Evolutionary conservation across 495 filamentous ascomycete genomes (phyloP), one percentile per base, ranked within the genome.

Genomic region (Aspergillus carlsbadensis): DNA sequence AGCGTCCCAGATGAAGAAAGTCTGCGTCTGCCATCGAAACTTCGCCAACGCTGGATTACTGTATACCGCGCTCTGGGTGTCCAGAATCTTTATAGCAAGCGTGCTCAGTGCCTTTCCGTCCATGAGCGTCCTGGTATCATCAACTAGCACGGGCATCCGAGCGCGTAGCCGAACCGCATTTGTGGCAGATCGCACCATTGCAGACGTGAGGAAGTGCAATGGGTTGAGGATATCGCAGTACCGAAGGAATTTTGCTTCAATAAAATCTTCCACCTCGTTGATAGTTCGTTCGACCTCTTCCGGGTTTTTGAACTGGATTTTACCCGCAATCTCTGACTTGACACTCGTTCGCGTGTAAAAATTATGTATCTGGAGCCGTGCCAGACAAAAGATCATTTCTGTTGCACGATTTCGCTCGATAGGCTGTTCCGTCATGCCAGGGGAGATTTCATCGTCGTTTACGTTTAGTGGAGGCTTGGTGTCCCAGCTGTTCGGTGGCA

Each of bases 381-480:
- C 82, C 14, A 94, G 70, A 52, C 82, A 85, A 62, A 93, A 92
- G 1, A 88, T 87, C 85, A 91, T 88, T 52, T 93, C 88, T 3
- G 89, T 90, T 0, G 81, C 77, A 15, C 84, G 84, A 21, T 64
- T 66, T 29, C 84, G 78, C 33, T 84, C 76, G 6, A 31, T n/a
- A 1, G 57, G 57, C 10, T 26, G 34, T 21, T 64, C 39, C 11
- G 56, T 56, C 63, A 68, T 68, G 2, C 59, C 69, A 10, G 78
- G 60, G 55, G 74, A 77, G 33, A 84, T 67, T 61, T 84, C 79
- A 31, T 76, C 70, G 46, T 84, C 81, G 60, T 84, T 82, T 55
- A 84, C 74, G 54, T 84, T 84, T 33, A 79, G 68, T 0, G 80
- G 81, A 42, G 74, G 64, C 55, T 64, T 52, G 1, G 63, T 68